A percentile compares a stretch with the other conserved stretches of the same genome.
Conservation (phyloP, 2,329 filamentous ascomycete genomes). For the Aureobasidium sp. region DNA sequence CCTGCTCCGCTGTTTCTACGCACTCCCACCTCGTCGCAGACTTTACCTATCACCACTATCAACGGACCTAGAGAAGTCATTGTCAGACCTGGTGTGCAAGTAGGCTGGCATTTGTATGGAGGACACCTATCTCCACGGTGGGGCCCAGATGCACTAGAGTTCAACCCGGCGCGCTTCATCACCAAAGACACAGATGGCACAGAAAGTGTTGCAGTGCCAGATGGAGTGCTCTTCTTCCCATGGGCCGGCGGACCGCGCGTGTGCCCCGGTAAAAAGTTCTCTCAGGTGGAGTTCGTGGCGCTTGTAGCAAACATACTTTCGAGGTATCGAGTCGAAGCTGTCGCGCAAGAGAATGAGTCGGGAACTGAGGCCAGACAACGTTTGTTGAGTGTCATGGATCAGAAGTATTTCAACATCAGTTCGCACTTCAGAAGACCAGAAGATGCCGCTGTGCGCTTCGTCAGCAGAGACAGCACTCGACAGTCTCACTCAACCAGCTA, state of each 20-base stretch:
- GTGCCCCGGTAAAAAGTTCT: slow-evolving; percentile 47
- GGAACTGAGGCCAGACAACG: background rate
- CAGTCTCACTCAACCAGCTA: too few species aligned
- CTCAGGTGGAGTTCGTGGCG: slow-evolving; percentile 46
- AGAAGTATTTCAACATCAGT: background rate
- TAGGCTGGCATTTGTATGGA: background rate
- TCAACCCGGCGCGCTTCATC: slow-evolving; percentile 35
- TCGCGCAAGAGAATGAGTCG: background rate
- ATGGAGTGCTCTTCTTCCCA: slow-evolving; percentile 29
- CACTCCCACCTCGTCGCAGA: slow-evolving; percentile 22
- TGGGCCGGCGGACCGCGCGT: slow-evolving; percentile 43
- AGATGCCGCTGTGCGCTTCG: background rate
- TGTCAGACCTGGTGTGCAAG: background rate
- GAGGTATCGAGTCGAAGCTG: background rate
- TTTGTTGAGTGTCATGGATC: background rate
- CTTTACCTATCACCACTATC: background rate
- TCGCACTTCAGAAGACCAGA: background rate
- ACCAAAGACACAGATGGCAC: slow-evolving; percentile 13
- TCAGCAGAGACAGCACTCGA: background rate
- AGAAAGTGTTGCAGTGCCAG: slow-evolving; percentile 20
- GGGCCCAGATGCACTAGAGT: slow-evolving; percentile 26
- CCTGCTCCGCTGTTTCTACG: slow-evolving; percentile 32
- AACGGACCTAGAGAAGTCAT: slow-evolving; percentile 14
- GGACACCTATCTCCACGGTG: slow-evolving; percentile 5
- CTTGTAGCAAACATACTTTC: slow-evolving; percentile 17